Evolutionary conservation across 1,139 yeast species (phyloP), one percentile per base, ranked within the genome.

Genomic region (Pichia sp.): DNA sequence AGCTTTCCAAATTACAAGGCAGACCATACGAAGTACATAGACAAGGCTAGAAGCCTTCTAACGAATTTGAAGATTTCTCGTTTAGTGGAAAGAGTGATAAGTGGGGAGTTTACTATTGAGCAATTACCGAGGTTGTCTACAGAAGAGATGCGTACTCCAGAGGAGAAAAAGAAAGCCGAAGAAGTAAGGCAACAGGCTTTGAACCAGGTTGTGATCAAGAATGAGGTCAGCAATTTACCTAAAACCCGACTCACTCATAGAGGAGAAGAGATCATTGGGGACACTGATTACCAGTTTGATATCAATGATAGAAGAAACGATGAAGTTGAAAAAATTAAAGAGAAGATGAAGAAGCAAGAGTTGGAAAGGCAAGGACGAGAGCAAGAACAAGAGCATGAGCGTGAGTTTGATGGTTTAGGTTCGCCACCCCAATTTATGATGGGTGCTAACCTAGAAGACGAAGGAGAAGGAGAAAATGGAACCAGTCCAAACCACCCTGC

Each of bases 241-340:
- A 75, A 85, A 51, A 83, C 88, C 54, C 77, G 91, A 61, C 75
- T 89, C 63, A 88, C 96, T 2, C 96, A 88, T 66, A 88, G 87
- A 67, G 96, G 96, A 34, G 97, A 90, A 59, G 93, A 88, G 63
- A 70, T 87, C 44, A 76, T 87, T n/a, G 93, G 86, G 53, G 59
- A 60, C 44, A 75, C 73, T 14, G 78, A 75, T 46, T 78, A 77
- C 46, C 67, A 64, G 43, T 67, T 66, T 57, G 67, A 62, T 56
- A 73, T 77, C 30, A 72, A 75, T 33, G 72, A 76, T 52, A 68
- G 73, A 50, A 71, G 77, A 45, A 74, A 77, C 46, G 81, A 75
- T 60, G 79, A 66, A 55, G 78, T 63, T 56, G 71, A 58, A 57
- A 60, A 54, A 61, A 61, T 58, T 63, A 68, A 62, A 54, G 68